Evolutionary conservation across 2,329 filamentous ascomycete genomes (phyloP).

Genomic region (Orbilia brochopaga): DNA sequence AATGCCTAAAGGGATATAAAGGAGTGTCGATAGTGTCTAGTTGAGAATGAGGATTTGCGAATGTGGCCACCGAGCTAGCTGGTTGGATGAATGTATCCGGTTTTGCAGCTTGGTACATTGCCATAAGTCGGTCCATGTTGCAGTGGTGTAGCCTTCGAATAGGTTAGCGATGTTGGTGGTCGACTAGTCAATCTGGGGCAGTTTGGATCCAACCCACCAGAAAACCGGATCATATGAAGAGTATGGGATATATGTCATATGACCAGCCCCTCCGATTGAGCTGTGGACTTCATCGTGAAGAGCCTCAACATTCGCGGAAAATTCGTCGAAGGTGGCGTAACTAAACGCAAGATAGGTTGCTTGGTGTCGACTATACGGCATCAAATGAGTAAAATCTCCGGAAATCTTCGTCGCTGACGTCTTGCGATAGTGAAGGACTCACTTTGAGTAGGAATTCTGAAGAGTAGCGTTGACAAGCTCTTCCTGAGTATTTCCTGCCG

Average conservation of each 20-base stretch:
- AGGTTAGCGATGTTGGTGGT: neutral
- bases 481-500: slow-evolving; percentile 17
- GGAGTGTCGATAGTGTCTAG: slow-evolving; percentile 52
- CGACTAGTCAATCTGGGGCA: no score
- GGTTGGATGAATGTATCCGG: slow-evolving; percentile 49
- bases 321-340: slow-evolving; percentile 49
- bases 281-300: slow-evolving; percentile 55
- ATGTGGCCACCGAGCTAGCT: slow-evolving; percentile 46
- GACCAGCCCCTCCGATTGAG: slow-evolving; percentile 52
- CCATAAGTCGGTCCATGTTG: slow-evolving; percentile 54
- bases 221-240: slow-evolving; percentile 56
- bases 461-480: slow-evolving; percentile 24
- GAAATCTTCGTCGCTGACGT: neutral
- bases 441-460: slow-evolving; percentile 33
- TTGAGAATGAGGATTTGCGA: slow-evolving; percentile 38
- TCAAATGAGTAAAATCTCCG: neutral
- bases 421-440: neutral
- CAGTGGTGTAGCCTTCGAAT: slow-evolving; percentile 40
- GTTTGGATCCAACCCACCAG: slow-evolving; percentile 51
- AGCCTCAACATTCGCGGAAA: slow-evolving; percentile 51
- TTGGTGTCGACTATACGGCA: slow-evolving; percentile 47
- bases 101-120: slow-evolving; percentile 55
- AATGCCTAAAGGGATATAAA: slow-evolving; percentile 53
- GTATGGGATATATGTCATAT: slow-evolving; percentile 55
- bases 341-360: slow-evolving; percentile 54